phyloP scores from a whole-genome alignment of 495 filamentous ascomycete species.

The Penicillium fimorum region DNA sequence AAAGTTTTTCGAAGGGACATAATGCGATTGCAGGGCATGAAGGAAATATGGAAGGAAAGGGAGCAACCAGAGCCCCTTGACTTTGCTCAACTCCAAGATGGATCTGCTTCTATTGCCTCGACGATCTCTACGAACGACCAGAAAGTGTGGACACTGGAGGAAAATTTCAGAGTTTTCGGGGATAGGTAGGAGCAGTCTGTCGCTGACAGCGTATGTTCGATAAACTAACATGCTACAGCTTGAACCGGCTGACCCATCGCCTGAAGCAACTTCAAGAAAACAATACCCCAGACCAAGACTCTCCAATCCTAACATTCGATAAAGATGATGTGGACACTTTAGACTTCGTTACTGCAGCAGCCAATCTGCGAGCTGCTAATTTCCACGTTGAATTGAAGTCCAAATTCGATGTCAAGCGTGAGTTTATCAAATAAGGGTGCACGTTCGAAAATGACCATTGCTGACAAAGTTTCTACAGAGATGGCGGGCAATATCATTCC shows the following conservation, averaged over 20 bases:
- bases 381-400: constrained; percentile 87
- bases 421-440: constrained; percentile 11
- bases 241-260: constrained; percentile 73
- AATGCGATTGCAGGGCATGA: constrained; percentile 77
- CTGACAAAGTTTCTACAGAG: constrained; percentile 45
- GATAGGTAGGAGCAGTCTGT: constrained; percentile 54
- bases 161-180: constrained; percentile 83
- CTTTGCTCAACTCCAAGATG: constrained; percentile 54
- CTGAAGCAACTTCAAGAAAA: constrained; percentile 57
- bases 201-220: background rate
- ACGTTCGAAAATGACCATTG: background rate
- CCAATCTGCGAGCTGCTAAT: constrained; percentile 79
- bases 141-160: constrained; percentile 71
- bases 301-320: constrained; percentile 79
- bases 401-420: constrained; percentile 92
- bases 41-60: constrained; percentile 93
- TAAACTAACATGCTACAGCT: constrained; percentile 39
- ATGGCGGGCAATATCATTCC: constrained; percentile 99
- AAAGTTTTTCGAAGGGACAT: constrained; percentile 93
- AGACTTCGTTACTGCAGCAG: constrained; percentile 88
- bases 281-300: constrained; percentile 41
- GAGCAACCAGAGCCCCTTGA: constrained; percentile 70
- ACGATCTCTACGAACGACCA: constrained; percentile 66
- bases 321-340: constrained; percentile 96
- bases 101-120: constrained; percentile 49